Base-by-base conservation (phyloP, 345 rosid species). In the Chamaenerion angustifolium region DNA sequence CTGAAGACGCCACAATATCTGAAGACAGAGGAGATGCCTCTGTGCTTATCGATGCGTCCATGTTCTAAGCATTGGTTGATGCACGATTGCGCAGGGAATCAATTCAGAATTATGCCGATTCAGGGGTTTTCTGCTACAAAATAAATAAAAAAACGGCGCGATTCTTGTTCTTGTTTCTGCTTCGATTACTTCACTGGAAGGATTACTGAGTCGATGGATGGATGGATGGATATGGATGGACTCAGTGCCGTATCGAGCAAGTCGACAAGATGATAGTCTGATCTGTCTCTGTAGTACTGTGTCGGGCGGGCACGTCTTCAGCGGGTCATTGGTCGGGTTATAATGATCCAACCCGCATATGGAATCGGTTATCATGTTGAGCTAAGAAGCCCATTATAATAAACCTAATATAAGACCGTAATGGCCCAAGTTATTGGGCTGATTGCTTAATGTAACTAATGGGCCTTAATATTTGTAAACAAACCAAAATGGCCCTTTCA, bases 11-110 rank as follows among this genome's bases (percentile, higher is more conserved):
- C 23, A 94, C 75, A 51, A 84, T 73, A 18, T 52, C 54, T 16
- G 80, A 57, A 48, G 57, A 9, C 16, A 56, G 71, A 13, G 96
- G 89, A 21, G 83, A 79, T 49, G 69, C 59, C 56, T 48, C 71
- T 63, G 68, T 58, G 48, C 68, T 58, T 56, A 52, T 64, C 65
- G 60, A 64, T 25, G 74, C 65, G 46, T 63, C 81, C 88, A 77
- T 80, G 54, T 49, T 46, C 14, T 31, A 42, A 16, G 40, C 55
- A 45, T 45, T 19, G 57, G 17, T 23, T 16, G 41, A 42, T 12
- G 11, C 40, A 27, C 16, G 52, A 13, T 49, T 40, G 52, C 16
- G 12, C 42, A 16, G 10, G 54, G 16, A 10, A 48, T n/a, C 25
- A 16, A 42, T 2, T 16, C 12, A 18, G 2, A 13, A 23, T 1